Evolutionary conservation across 768 basidiomycete genomes (phyloP).

Genomic region (Gloeopeniophorella convolvens): DNA sequence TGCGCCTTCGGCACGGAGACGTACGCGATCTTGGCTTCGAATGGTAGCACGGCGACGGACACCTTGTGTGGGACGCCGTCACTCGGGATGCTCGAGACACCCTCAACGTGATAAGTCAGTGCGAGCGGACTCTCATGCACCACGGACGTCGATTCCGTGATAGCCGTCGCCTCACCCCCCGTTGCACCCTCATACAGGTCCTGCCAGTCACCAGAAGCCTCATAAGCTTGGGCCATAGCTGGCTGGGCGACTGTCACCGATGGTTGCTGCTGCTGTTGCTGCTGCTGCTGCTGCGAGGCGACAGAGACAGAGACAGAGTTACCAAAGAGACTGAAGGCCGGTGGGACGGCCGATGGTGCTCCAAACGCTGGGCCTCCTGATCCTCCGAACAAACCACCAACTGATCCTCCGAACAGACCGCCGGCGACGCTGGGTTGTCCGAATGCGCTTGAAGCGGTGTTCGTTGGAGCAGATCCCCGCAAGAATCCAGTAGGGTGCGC

Average conservation of each 20-base stretch:
- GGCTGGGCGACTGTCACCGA: neutral
- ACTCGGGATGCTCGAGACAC: slow-evolving; percentile 43
- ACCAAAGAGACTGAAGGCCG: no score
- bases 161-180: neutral
- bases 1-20: slow-evolving; percentile 45
- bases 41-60: slow-evolving; percentile 41
- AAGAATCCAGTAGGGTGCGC: no score
- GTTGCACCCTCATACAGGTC: neutral
- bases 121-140: slow-evolving; percentile 49
- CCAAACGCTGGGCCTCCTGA: no score
- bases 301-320: no score
- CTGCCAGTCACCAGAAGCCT: neutral
- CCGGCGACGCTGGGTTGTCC: no score
- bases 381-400: no score
- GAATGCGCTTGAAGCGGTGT: no score
- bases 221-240: neutral
- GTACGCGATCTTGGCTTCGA: slow-evolving; percentile 40
- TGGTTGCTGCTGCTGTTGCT: no score
- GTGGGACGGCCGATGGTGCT: no score
- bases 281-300: no score
- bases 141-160: slow-evolving; percentile 36
- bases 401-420: no score
- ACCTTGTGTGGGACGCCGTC: slow-evolving; percentile 52
- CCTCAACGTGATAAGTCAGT: slow-evolving; percentile 45
- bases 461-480: no score